phyloP scores from a whole-genome alignment of 306 rosid genomes.

The Vigna trinervia region DNA sequence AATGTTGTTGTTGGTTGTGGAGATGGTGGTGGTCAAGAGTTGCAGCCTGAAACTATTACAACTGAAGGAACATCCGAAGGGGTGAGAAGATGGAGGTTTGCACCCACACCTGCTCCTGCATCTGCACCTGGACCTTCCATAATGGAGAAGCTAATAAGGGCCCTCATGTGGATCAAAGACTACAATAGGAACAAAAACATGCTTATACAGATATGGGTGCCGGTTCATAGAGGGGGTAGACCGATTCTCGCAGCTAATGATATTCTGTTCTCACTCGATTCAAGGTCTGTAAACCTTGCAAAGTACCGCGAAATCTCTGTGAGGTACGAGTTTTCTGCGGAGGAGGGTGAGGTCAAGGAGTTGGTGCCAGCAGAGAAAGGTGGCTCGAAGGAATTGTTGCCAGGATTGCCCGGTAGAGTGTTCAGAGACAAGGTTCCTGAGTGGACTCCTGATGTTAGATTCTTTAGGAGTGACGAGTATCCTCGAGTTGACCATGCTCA shows the following conservation, averaged over 20 bases:
- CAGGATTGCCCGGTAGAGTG: conserved; percentile 92
- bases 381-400: conserved; percentile 50
- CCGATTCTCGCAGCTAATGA: conserved; percentile 66
- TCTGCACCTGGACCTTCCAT: conserved; percentile 58
- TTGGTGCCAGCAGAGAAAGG: conserved; percentile 34
- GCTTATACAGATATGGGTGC: conserved; percentile 91
- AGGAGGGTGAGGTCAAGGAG: conserved; percentile 60
- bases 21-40: conserved; percentile 34
- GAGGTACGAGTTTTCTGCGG: conserved; percentile 66
- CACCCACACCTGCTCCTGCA: conserved; percentile 52
- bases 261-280: conserved; percentile 64
- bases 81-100: conserved; percentile 67
- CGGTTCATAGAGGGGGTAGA: conserved; percentile 67
- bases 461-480: conserved; percentile 79
- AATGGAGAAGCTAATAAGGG: conserved; percentile 67
- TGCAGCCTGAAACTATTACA: conserved; percentile 48
- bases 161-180: conserved; percentile 65
- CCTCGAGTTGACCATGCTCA: conserved; percentile 82
- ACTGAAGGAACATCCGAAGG: conserved; percentile 49
- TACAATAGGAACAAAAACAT: conserved; percentile 68
- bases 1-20: conserved; percentile 38
- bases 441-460: conserved; percentile 96
- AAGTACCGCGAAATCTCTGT: conserved; percentile 71
- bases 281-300: conserved; percentile 64
- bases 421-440: conserved; percentile 80